Base-by-base conservation (phyloP, 2,329 filamentous ascomycete genomes). In the Fusarium sp. region DNA sequence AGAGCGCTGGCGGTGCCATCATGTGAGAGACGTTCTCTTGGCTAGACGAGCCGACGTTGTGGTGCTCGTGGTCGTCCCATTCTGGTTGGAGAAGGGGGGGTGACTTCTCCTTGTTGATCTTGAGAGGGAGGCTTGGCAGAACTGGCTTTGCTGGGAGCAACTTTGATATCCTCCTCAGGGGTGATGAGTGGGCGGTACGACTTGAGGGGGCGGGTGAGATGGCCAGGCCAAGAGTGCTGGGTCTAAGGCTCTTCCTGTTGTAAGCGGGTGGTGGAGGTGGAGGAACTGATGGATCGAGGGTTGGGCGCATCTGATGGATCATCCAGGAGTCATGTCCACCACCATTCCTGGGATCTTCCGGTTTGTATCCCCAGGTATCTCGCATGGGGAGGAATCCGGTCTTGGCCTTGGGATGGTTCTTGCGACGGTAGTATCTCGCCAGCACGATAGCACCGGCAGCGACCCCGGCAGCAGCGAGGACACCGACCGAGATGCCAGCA, bases 401-500 rank as follows among this genome's bases (percentile, higher is more conserved):
- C 71, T 83, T 83, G 57, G 80, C 75, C 20, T 81, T 80, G 31
- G 75, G 80, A 59, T 83, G 83, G 22, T 80, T 83, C 75, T 79
- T 83, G 58, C 81, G 82, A n/a, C 87, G 84, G 66, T 78, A 79
- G 51, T 74, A 75, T 53, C 86, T 82, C 5, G 84, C 83, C 16
- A 88, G 63, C 9, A 88, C 73, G 27, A 90, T 84, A 14, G 88
- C 77, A 6, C 83, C 83, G 31, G 89, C 75, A 7, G 85, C 87
- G 20, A 92, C 73, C 6, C 85, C 79, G 5, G 86, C 81, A 2
- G 85, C 86, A 6, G 86, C 87, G 6, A 85, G 84, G 12, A 86
- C 83, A 7, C 89, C 91, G 5, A 90, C 83, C 1, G 86, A 83
- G 67, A 93, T 90, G 8, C 90, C 91, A 20, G 85, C 86, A 55